A percentile compares a stretch with the other conserved stretches of the same genome.
phyloP scores from a whole-genome alignment of 208 protist genomes.

The Leishmania turanica region DNA sequence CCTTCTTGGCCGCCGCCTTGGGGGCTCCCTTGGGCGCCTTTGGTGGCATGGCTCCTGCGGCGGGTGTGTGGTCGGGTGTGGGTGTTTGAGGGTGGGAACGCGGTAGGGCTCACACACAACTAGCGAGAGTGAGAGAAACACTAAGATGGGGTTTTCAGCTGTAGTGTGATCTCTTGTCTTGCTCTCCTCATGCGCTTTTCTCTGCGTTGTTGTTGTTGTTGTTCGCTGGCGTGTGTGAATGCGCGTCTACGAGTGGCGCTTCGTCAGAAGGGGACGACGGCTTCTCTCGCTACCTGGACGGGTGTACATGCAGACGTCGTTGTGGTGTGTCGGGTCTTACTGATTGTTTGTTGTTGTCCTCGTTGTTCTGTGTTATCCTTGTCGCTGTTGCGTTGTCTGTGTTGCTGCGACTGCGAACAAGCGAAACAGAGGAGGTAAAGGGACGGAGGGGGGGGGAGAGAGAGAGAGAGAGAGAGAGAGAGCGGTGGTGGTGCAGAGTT shows the following conservation, averaged over 20 bases:
- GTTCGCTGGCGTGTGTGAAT: not conserved
- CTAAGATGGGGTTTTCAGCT: not conserved
- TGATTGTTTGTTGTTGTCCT: not conserved
- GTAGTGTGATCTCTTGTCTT: not conserved
- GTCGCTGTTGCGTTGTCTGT: too few species aligned
- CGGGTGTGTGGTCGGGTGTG: not conserved
- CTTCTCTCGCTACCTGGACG: not conserved
- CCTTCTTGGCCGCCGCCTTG: slow-evolving; percentile 79
- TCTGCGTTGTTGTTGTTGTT: not conserved
- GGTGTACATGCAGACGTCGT: slow-evolving; percentile 12
- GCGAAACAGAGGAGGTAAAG: not conserved
- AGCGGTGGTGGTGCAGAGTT: not conserved
- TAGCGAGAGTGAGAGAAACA: not conserved
- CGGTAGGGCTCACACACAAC: not conserved
- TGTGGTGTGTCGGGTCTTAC: not conserved
- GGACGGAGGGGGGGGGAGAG: not conserved
- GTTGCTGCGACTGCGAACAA: not conserved
- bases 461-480: too few species aligned
- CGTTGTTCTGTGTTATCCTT: not conserved
- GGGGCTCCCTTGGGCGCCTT: slow-evolving; percentile 78
- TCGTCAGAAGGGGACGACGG: slow-evolving; percentile 1
- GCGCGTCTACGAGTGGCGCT: not conserved
- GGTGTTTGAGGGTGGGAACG: not conserved
- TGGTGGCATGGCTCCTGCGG: slow-evolving; percentile 66
- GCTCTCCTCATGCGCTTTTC: not conserved